A percentile compares a stretch with the other conserved stretches of the same genome.
phyloP scores from a whole-genome alignment of 768 basidiomycete species.

The Punctularia strigosozonata region DNA sequence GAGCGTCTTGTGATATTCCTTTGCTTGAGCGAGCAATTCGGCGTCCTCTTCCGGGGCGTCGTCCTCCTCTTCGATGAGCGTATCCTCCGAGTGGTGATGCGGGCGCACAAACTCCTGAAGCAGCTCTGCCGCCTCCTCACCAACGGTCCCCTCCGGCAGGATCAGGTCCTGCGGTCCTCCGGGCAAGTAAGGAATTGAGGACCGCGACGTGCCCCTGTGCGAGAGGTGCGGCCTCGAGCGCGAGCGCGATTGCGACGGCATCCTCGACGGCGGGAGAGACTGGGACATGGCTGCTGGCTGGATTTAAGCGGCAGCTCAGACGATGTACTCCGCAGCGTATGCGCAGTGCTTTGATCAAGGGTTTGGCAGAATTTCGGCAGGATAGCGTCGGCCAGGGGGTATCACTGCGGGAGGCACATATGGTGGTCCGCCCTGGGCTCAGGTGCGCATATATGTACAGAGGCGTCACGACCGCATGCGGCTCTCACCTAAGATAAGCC shows the following conservation, averaged over 20 bases:
- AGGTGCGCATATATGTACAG: too few relatives aligned
- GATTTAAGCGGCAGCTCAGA: not conserved
- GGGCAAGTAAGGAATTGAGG: conserved; percentile 14
- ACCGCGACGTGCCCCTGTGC: conserved; percentile 11
- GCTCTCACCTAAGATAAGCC: too few relatives aligned
- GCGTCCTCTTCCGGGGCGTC: conserved; percentile 8
- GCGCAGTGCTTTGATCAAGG: too few relatives aligned
- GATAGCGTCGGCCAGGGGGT: too few relatives aligned
- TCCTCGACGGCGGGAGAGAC: not conserved
- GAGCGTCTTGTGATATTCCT: conserved; percentile 18
- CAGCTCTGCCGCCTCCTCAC: conserved; percentile 33
- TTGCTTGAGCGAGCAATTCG: too few relatives aligned
- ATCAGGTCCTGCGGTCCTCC: conserved; percentile 22
- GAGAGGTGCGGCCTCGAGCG: conserved; percentile 5
- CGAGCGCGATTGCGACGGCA: conserved; percentile 2
- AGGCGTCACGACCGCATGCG: too few relatives aligned
- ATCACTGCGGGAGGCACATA: too few relatives aligned
- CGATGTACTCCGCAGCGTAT: too few relatives aligned
- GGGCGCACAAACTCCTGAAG: conserved; percentile 34
- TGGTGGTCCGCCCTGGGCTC: too few relatives aligned
- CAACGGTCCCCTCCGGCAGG: conserved; percentile 32
- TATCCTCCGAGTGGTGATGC: conserved; percentile 24
- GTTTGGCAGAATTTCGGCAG: too few relatives aligned
- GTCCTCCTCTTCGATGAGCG: conserved; percentile 15
- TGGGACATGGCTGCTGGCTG: not conserved